These are phyloP conservation scores for Sporisorium sorghi DNA, from an alignment of 1,284 basidiomycete genomes.

Conservation along the genomic window DNA sequence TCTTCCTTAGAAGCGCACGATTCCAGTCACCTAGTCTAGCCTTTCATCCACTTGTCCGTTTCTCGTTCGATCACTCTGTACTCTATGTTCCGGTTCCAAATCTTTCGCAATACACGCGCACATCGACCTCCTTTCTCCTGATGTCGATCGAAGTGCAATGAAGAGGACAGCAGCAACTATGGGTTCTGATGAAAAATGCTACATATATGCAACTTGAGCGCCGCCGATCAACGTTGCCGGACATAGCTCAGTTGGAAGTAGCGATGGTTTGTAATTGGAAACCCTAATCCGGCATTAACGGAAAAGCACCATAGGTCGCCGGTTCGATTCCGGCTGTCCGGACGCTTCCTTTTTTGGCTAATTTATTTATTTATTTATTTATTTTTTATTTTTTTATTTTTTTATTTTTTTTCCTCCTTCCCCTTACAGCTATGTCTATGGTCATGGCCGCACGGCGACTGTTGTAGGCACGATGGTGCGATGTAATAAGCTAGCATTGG, in stretches of 20 bases:
- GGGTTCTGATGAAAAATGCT: background rate
- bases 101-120: background rate
- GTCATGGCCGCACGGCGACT: too few relatives aligned
- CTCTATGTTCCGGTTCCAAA: background rate
- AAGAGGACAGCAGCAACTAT: too few relatives aligned
- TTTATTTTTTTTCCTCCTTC: too few relatives aligned
- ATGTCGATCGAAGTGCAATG: background rate
- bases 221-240: conserved; percentile 13
- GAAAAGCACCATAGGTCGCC: conserved; percentile 56
- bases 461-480: too few relatives aligned
- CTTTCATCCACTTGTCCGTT: background rate
- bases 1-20: conserved; percentile 6
- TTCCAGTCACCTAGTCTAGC: too few relatives aligned
- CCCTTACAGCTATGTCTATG: too few relatives aligned
- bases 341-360: conserved; percentile 13
- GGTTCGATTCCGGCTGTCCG: conserved; percentile 58
- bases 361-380: too few relatives aligned
- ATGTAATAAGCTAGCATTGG: too few relatives aligned
- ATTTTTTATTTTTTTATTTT: too few relatives aligned
- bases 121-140: background rate
- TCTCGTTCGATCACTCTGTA: background rate
- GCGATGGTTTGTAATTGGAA: conserved; percentile 60
- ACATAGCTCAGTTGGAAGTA: conserved; percentile 60
- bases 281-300: conserved; percentile 47
- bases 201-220: background rate